A percentile compares a stretch with the other conserved stretches of the same genome.
Evolutionary conservation across 352 stramenopile species (phyloP).

Genomic region (Phytophthora melonis): DNA sequence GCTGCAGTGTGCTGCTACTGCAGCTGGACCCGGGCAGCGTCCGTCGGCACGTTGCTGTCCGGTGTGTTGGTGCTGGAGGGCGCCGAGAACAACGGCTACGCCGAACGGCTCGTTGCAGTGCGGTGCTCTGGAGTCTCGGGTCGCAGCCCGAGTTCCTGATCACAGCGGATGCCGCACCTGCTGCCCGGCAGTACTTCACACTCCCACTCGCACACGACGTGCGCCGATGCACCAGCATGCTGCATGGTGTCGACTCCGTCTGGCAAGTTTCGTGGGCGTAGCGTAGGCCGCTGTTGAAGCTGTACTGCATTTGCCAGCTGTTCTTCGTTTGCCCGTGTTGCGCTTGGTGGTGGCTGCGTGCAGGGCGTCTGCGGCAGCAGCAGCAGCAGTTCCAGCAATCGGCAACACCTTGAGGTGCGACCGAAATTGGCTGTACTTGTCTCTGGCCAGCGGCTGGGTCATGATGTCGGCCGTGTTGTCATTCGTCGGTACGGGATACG

Average conservation of each 20-base stretch:
- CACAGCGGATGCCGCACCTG: background rate
- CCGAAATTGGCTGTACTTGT: background rate
- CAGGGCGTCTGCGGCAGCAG: background rate
- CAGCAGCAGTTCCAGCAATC: background rate
- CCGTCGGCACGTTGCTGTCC: no score
- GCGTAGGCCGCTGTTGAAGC: no score
- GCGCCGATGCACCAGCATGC: background rate
- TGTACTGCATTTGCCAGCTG: no score
- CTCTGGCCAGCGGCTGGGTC: background rate
- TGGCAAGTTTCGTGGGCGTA: background rate
- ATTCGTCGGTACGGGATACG: constrained; percentile 4
- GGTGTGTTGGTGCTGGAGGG: no score
- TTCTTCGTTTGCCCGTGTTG: no score
- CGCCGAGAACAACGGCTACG: no score
- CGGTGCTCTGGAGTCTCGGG: no score
- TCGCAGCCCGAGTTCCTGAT: no score
- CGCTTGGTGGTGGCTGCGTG: background rate
- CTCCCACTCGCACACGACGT: background rate
- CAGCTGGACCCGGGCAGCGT: no score
- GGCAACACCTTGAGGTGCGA: background rate
- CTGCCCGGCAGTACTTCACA: background rate
- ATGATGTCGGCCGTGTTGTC: constrained; percentile 10
- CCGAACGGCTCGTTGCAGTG: no score
- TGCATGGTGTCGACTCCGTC: background rate
- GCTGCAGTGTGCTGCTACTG: no score